Evolutionary conservation across 768 basidiomycete genomes (phyloP).

Genomic region (Fomitopsis serialis): DNA sequence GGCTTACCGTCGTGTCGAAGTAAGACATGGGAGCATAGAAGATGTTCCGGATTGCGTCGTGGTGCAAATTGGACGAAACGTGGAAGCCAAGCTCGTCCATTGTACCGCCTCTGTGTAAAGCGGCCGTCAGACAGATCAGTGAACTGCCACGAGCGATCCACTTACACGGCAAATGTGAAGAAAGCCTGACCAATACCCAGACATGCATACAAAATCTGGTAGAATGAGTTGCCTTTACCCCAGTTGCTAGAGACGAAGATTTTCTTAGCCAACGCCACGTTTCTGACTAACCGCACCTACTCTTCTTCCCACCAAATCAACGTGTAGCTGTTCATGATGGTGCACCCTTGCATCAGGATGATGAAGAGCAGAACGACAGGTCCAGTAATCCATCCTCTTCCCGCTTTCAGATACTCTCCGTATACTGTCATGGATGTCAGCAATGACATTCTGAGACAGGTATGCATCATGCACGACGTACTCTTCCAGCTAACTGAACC

Average conservation of each 20-base stretch:
- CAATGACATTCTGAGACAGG: background rate
- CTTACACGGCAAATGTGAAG: slow-evolving; percentile 55
- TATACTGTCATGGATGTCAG: slow-evolving; percentile 40
- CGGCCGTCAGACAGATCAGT: background rate
- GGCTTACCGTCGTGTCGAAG: slow-evolving; percentile 60
- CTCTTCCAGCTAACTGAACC: slow-evolving; percentile 52
- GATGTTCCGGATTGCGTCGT: slow-evolving; percentile 46
- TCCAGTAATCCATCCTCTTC: slow-evolving; percentile 41
- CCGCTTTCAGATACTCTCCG: slow-evolving; percentile 51
- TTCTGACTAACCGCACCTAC: slow-evolving; percentile 28
- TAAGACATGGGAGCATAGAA: slow-evolving; percentile 74
- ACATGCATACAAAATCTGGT: slow-evolving; percentile 58
- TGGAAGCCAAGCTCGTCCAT: slow-evolving; percentile 54
- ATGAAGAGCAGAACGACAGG: slow-evolving; percentile 48
- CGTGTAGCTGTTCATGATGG: slow-evolving; percentile 60
- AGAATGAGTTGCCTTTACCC: slow-evolving; percentile 47
- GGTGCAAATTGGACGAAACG: slow-evolving; percentile 61
- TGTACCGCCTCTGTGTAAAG: slow-evolving; percentile 36
- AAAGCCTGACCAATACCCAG: slow-evolving; percentile 53
- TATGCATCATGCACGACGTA: slow-evolving; percentile 16
- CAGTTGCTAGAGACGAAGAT: slow-evolving; percentile 31
- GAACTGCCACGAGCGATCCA: slow-evolving; percentile 1
- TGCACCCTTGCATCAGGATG: slow-evolving; percentile 54
- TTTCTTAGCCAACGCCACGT: background rate
- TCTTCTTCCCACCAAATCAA: slow-evolving; percentile 70